A percentile compares a stretch with the other conserved stretches of the same genome.
Conservation (phyloP, 768 basidiomycete species). For the Boletus rufocinnamomeus region DNA sequence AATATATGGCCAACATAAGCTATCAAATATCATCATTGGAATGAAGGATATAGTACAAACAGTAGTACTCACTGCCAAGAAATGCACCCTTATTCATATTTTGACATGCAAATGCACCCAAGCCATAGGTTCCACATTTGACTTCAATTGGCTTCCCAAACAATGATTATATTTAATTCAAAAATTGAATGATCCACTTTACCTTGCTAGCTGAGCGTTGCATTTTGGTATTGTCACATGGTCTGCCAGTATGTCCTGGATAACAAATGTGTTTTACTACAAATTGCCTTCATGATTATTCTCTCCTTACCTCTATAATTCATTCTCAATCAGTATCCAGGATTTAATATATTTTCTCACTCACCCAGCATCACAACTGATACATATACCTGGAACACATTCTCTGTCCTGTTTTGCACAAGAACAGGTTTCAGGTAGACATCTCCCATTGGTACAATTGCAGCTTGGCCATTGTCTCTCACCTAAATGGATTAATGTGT, state of each 20-base stretch:
- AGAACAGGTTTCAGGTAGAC: constrained; percentile 30
- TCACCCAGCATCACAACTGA: constrained; percentile 45
- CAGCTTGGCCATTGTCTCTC: constrained; percentile 19
- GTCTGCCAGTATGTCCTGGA: constrained; percentile 21
- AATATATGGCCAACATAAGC: constrained; percentile 44
- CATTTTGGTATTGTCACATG: constrained; percentile 34
- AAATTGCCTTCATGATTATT: neutral
- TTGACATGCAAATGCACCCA: constrained; percentile 48
- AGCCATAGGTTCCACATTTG: constrained; percentile 38
- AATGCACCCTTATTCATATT: constrained; percentile 25
- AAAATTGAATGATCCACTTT: neutral
- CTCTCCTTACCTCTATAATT: constrained; percentile 25
- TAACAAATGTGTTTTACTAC: neutral
- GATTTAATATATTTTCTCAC: neutral
- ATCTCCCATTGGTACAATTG: constrained; percentile 33
- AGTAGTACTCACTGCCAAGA: constrained; percentile 34
- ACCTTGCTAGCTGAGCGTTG: constrained; percentile 29
- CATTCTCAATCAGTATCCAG: neutral
- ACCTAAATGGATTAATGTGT: constrained; percentile 6
- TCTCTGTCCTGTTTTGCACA: constrained; percentile 43
- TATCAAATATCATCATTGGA: constrained; percentile 14
- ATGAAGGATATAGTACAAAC: neutral
- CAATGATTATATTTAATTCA: neutral
- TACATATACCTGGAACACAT: constrained; percentile 56
- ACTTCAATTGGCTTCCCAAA: constrained; percentile 38